These are phyloP conservation scores for Pseudogymnoascus sp. DNA, from an alignment of 2,329 filamentous ascomycete genomes.

Conservation along the genomic window DNA sequence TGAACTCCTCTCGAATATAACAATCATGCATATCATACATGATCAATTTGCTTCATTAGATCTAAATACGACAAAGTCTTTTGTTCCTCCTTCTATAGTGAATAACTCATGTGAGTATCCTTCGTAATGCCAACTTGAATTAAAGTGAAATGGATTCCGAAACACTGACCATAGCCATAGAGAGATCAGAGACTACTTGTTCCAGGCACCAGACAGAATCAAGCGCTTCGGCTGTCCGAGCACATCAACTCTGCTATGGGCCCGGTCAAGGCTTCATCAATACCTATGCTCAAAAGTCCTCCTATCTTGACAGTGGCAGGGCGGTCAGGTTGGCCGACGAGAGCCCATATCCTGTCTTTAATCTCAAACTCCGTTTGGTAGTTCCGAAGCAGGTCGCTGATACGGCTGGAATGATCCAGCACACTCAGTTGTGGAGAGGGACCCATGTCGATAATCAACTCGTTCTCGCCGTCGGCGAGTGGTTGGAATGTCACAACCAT, in stretches of 20 bases:
- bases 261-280: background rate
- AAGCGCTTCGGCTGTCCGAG: background rate
- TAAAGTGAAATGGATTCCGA: background rate
- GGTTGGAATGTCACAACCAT: background rate
- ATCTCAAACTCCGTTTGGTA: constrained; percentile 27
- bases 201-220: background rate
- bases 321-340: background rate
- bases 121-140: background rate
- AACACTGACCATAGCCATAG: background rate
- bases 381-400: constrained; percentile 23
- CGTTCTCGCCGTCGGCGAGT: background rate
- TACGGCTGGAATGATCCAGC: constrained; percentile 7
- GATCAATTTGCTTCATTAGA: background rate
- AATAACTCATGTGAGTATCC: background rate
- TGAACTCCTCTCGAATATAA: background rate
- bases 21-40: background rate
- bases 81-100: background rate
- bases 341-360: constrained; percentile 23
- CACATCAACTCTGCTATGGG: background rate
- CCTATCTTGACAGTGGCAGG: background rate
- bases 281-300: background rate
- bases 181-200: background rate
- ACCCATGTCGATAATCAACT: background rate
- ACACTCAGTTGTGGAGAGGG: background rate
- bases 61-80: background rate